Evolutionary conservation across 768 basidiomycete species (phyloP).

Genomic region (Lepiota brunneoincarnata): DNA sequence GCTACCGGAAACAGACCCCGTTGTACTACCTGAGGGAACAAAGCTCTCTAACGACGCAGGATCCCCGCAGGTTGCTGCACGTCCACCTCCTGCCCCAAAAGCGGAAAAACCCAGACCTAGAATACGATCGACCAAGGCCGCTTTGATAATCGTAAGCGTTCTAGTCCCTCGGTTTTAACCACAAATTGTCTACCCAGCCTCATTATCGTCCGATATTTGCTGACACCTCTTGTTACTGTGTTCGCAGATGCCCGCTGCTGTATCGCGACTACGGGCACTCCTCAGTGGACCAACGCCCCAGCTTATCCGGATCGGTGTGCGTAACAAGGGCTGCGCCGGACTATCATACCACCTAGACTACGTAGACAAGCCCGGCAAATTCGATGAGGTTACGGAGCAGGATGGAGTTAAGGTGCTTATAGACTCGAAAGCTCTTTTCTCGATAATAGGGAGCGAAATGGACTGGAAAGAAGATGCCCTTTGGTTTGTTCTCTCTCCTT

Average conservation of each 20-base stretch:
- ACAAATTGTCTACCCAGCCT: background rate
- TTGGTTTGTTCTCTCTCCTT: slow-evolving; percentile 50
- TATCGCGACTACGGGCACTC: slow-evolving; percentile 68
- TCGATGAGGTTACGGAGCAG: slow-evolving; percentile 96
- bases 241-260: slow-evolving; percentile 74
- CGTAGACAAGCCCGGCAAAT: slow-evolving; percentile 83
- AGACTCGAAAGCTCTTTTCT: slow-evolving; percentile 95
- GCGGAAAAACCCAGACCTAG: slow-evolving; percentile 61
- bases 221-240: background rate
- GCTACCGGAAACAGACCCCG: slow-evolving; percentile 8
- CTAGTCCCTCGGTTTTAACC: slow-evolving; percentile 3
- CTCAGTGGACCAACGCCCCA: slow-evolving; percentile 84
- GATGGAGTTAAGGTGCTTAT: slow-evolving; percentile 92
- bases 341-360: slow-evolving; percentile 90
- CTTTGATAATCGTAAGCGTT: slow-evolving; percentile 63
- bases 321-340: slow-evolving; percentile 96
- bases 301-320: slow-evolving; percentile 91
- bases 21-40: slow-evolving; percentile 11
- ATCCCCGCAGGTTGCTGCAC: slow-evolving; percentile 69
- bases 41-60: slow-evolving; percentile 53
- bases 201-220: background rate
- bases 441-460: slow-evolving; percentile 99
- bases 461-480: slow-evolving; percentile 94
- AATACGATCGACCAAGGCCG: slow-evolving; percentile 72
- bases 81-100: slow-evolving; percentile 69